Conservation (phyloP, 1,139 yeast genomes). For the Pichia sp. region DNA sequence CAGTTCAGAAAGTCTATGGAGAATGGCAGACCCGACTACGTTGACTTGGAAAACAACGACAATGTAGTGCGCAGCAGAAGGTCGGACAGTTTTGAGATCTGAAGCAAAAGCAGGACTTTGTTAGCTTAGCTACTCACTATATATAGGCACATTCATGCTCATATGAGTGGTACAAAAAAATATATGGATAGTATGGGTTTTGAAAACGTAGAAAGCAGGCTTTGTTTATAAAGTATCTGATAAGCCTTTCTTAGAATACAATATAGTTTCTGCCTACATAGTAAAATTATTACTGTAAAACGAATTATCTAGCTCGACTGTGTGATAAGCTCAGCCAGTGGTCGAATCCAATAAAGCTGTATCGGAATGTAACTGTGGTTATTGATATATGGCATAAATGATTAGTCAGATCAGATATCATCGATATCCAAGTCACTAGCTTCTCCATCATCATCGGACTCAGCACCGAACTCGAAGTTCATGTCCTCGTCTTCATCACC, state of each 20-base stretch:
- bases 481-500: conserved; percentile 97
- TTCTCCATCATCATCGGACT: conserved; percentile 75
- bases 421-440: conserved; percentile 74
- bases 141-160: too few species aligned
- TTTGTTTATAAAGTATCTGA: not conserved
- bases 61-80: conserved; percentile 60
- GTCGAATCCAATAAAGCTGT: not conserved
- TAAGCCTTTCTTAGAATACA: not conserved
- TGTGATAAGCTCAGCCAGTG: not conserved
- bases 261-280: not conserved
- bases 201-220: not conserved
- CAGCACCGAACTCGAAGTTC: conserved; percentile 97
- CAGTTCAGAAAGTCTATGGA: conserved; percentile 64
- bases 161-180: not conserved
- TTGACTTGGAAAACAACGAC: conserved; percentile 30
- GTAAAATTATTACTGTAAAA: not conserved
- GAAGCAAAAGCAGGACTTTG: not conserved
- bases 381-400: not conserved
- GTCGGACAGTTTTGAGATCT: conserved; percentile 56
- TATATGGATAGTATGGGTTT: not conserved
- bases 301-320: not conserved
- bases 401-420: conserved; percentile 49
- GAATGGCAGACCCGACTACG: conserved; percentile 41
- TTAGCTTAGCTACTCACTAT: too few species aligned
- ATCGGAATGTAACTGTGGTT: not conserved